Conservation (phyloP, 805 yeast genomes). For the Metschnikowia anglica region DNA sequence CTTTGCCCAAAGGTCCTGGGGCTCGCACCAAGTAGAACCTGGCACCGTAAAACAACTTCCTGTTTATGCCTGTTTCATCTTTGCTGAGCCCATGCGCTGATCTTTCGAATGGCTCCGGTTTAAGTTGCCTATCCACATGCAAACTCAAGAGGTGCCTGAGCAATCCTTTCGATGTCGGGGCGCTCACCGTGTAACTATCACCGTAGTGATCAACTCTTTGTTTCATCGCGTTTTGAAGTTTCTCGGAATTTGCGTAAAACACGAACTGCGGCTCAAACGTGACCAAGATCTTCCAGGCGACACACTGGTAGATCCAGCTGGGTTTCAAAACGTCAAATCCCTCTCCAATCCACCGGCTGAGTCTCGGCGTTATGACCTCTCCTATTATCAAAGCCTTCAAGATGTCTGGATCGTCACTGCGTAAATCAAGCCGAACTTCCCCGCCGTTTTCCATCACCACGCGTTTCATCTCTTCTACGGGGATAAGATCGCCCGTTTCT, state of each 20-base stretch:
- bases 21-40: slow-evolving; percentile 30
- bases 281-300: slow-evolving; percentile 41
- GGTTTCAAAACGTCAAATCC: slow-evolving; percentile 67
- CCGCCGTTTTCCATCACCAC: slow-evolving; percentile 54
- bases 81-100: background rate
- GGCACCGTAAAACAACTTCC: slow-evolving; percentile 37
- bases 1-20: slow-evolving; percentile 9
- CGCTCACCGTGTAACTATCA: slow-evolving; percentile 51
- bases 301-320: slow-evolving; percentile 71
- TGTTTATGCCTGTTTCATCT: background rate
- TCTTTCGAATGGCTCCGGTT: background rate
- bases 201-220: slow-evolving; percentile 57
- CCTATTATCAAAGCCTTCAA: slow-evolving; percentile 24
- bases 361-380: slow-evolving; percentile 29
- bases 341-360: slow-evolving; percentile 24
- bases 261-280: slow-evolving; percentile 63
- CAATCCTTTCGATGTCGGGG: slow-evolving; percentile 14
- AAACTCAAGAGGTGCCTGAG: slow-evolving; percentile 10
- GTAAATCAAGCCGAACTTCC: slow-evolving; percentile 25
- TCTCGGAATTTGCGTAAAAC: slow-evolving; percentile 37
- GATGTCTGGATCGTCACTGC: slow-evolving; percentile 10
- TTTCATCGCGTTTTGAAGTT: slow-evolving; percentile 20
- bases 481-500: slow-evolving; percentile 26
- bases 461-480: slow-evolving; percentile 35
- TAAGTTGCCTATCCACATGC: slow-evolving; percentile 13